Conservation (phyloP, 2,329 filamentous ascomycete species). For the Colletotrichum sp. region DNA sequence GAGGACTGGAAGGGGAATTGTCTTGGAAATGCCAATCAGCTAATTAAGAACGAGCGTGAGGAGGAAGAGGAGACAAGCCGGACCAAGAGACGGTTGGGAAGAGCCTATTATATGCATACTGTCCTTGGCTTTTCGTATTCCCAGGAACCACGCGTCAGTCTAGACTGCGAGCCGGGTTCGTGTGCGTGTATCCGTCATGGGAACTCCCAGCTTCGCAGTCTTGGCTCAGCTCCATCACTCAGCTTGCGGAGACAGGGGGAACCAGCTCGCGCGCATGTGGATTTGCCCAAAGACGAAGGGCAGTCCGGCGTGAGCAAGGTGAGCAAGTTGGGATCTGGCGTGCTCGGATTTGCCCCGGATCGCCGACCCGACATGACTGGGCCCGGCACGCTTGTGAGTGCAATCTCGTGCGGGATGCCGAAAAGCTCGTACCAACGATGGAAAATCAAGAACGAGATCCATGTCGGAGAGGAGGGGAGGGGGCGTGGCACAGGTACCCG, state of each 20-base stretch:
- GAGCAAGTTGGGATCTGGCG: background rate
- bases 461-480: background rate
- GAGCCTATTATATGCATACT: slow-evolving; percentile 8
- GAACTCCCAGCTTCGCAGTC: background rate
- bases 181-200: background rate
- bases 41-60: slow-evolving; percentile 8
- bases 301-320: background rate
- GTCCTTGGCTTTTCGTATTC: background rate
- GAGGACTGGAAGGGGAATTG: slow-evolving; percentile 1
- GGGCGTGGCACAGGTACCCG: background rate
- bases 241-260: background rate
- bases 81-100: background rate
- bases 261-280: background rate
- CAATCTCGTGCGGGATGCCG: background rate
- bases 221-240: background rate
- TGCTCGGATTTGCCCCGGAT: slow-evolving; percentile 18
- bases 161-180: background rate
- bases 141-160: background rate
- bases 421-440: slow-evolving; percentile 4
- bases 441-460: background rate
- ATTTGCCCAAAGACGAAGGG: background rate
- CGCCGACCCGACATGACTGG: slow-evolving; percentile 1
- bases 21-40: slow-evolving; percentile 8
- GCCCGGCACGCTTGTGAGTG: background rate
- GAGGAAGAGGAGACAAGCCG: background rate